Conservation (phyloP, 345 rosid species). For the Eucalyptus microcorys region DNA sequence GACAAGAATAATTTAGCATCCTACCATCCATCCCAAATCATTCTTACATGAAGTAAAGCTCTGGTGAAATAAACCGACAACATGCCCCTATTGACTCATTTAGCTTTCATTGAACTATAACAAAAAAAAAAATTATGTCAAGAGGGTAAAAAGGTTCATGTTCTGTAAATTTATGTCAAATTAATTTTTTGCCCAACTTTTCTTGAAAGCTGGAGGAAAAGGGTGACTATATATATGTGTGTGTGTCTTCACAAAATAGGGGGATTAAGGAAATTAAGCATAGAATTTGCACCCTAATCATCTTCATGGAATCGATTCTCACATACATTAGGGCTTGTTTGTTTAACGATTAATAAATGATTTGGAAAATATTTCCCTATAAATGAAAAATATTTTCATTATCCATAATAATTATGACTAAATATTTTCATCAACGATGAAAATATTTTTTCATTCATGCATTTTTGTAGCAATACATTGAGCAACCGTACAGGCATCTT, state of each 20-base stretch:
- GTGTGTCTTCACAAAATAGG: background rate
- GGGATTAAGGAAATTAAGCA: background rate
- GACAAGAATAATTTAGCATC: background rate
- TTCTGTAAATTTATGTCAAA: background rate
- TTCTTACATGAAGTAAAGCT: background rate
- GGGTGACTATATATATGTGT: background rate
- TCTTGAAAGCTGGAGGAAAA: background rate
- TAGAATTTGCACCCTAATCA: background rate
- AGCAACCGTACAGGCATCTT: too few relatives aligned
- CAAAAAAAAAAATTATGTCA: background rate
- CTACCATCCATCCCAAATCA: fast-evolving
- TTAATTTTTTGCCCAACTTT: background rate
- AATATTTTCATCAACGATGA: too few relatives aligned
- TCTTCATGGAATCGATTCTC: background rate
- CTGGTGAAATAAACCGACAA: background rate
- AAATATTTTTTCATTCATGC: background rate
- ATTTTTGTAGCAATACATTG: too few relatives aligned
- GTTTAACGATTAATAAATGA: too few relatives aligned
- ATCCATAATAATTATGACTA: too few relatives aligned
- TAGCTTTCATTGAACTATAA: background rate
- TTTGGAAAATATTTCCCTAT: too few relatives aligned
- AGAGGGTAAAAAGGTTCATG: fast-evolving
- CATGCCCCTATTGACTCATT: background rate
- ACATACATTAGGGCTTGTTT: background rate
- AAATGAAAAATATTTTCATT: background rate